These are phyloP conservation scores for Pythium pyrilobum DNA, from an alignment of 352 stramenopile species.

Conservation along the genomic window DNA sequence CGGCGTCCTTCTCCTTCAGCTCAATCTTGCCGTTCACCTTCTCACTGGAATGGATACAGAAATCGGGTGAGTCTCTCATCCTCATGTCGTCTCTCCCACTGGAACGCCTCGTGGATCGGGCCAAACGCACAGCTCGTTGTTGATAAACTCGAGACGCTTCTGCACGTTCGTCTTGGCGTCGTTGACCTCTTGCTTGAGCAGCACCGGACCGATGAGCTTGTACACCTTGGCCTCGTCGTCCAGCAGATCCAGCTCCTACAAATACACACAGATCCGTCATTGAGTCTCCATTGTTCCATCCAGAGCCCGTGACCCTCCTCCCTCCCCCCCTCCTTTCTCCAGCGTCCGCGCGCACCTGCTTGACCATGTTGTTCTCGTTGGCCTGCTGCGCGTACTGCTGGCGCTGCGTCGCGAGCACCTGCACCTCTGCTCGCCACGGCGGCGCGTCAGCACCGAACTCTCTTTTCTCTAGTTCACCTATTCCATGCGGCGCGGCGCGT, in stretches of 20 bases:
- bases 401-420: constrained; percentile 79
- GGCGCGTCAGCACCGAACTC: not conserved
- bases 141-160: constrained; percentile 96
- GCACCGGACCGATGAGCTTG: constrained; percentile 93
- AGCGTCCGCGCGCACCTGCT: constrained; percentile 40
- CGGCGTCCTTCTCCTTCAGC: constrained; percentile 87
- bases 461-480: not conserved
- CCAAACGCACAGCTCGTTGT: constrained; percentile 80
- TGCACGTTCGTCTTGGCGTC: constrained; percentile 94
- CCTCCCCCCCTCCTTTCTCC: not conserved
- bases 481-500: constrained; percentile 5
- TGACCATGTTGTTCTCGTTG: constrained; percentile 97
- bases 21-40: constrained; percentile 87
- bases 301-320: not conserved
- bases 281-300: not conserved
- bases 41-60: constrained; percentile 31
- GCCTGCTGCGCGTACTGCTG: constrained; percentile 90
- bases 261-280: not conserved
- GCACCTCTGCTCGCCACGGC: constrained; percentile 42
- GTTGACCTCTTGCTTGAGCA: constrained; percentile 93
- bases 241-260: constrained; percentile 84
- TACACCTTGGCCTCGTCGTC: constrained; percentile 88
- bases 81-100: no score
- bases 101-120: not conserved
- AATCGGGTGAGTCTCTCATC: not conserved